A percentile compares a stretch with the other conserved stretches of the same genome.
Evolutionary conservation across 225 moss, liverwort and hornwort genomes (phyloP).

Genomic region (Lunularia cruciata): DNA sequence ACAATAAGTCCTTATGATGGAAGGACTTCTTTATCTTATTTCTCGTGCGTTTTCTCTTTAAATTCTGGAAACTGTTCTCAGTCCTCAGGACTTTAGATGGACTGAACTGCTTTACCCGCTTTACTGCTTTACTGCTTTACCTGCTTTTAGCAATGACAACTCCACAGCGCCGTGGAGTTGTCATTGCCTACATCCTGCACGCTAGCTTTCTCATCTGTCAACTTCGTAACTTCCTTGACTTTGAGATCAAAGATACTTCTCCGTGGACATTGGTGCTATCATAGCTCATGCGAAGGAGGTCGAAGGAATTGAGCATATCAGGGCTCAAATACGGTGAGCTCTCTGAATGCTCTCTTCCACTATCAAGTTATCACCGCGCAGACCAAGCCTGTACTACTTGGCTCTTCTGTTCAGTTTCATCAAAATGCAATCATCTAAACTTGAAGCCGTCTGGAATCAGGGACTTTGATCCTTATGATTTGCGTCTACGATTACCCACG

Average conservation of each 20-base stretch:
- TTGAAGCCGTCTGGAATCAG: conserved; percentile 43
- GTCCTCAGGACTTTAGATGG: too few species aligned
- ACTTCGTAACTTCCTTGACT: conserved; percentile 11
- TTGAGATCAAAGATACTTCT: conserved; percentile 57
- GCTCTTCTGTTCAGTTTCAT: too few species aligned
- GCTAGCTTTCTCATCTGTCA: too few species aligned
- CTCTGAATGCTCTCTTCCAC: background rate
- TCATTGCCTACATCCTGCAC: too few species aligned
- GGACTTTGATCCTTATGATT: conserved; percentile 87
- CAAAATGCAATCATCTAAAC: conserved; percentile 14
- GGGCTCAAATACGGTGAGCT: conserved; percentile 71
- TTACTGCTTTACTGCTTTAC: too few species aligned
- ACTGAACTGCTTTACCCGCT: too few species aligned
- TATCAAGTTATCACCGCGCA: background rate
- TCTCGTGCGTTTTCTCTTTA: too few species aligned
- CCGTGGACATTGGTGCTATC: conserved; percentile 80
- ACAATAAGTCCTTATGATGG: too few species aligned
- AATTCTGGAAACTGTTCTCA: too few species aligned
- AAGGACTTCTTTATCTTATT: too few species aligned
- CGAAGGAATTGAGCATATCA: conserved; percentile 78
- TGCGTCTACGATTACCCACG: conserved; percentile 73
- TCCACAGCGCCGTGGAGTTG: too few species aligned
- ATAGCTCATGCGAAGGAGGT: conserved; percentile 55
- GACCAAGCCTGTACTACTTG: background rate
- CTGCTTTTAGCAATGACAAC: too few species aligned